Conservation (phyloP, 1,139 yeast genomes). For the Candida albicans region DNA sequence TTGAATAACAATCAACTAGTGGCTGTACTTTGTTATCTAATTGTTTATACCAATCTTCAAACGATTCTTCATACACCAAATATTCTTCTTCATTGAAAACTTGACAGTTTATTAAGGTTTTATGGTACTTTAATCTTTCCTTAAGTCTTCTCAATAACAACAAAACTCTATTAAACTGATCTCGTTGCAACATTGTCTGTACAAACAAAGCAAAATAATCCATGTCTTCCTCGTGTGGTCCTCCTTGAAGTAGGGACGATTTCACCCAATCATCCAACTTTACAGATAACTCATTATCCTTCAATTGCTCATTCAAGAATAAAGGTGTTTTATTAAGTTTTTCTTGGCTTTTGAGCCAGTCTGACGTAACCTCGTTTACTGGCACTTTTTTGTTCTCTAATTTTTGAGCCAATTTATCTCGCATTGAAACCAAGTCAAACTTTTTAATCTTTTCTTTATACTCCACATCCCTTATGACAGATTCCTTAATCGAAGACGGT, state of each 20-base stretch:
- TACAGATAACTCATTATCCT: slow-evolving; percentile 29
- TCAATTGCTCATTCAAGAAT: slow-evolving; percentile 33
- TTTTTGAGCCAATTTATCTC: slow-evolving; percentile 30
- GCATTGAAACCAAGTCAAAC: slow-evolving; percentile 30
- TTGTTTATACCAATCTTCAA: slow-evolving; percentile 22
- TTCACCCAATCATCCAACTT: slow-evolving; percentile 51
- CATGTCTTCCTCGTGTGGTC: slow-evolving; percentile 63
- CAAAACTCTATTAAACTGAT: slow-evolving; percentile 22
- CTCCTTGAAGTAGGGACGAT: slow-evolving; percentile 41
- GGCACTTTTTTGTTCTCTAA: slow-evolving; percentile 19
- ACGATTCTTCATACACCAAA: slow-evolving; percentile 20
- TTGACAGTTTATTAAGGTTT: slow-evolving; percentile 7
- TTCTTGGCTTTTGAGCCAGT: slow-evolving; percentile 28
- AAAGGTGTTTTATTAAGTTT: slow-evolving; percentile 26
- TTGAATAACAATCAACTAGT: slow-evolving; percentile 9
- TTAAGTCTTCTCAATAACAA: slow-evolving; percentile 22
- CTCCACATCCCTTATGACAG: slow-evolving; percentile 42
- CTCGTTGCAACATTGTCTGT: slow-evolving; percentile 18
- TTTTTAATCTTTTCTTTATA: slow-evolving; percentile 27
- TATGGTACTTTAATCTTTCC: slow-evolving; percentile 15
- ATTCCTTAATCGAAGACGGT: slow-evolving; percentile 44
- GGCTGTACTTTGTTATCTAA: slow-evolving; percentile 11
- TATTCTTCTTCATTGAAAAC: slow-evolving; percentile 1
- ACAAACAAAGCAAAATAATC: slow-evolving; percentile 33
- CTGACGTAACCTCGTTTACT: slow-evolving; percentile 22